These are phyloP conservation scores for Curvularia spicifera DNA, from an alignment of 2,329 filamentous ascomycete species.

Conservation along the genomic window DNA sequence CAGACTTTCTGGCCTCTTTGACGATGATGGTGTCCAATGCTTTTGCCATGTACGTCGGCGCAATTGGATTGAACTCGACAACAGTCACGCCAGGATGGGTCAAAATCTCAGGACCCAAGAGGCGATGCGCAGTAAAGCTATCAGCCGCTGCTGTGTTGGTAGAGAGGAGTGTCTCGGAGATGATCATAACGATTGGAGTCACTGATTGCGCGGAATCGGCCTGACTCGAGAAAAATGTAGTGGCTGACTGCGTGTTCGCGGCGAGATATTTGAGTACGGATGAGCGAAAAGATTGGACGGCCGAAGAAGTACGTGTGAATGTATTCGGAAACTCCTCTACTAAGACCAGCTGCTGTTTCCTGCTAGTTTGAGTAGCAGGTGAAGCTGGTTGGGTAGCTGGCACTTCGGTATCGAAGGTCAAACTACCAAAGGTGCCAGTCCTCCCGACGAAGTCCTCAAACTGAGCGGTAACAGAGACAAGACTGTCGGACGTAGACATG, in stretches of 20 bases:
- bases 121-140: slow-evolving; percentile 88
- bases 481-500: slow-evolving; percentile 65
- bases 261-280: slow-evolving; percentile 78
- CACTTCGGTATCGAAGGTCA: slow-evolving; percentile 57
- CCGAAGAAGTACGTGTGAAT: slow-evolving; percentile 53
- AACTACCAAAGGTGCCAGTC: slow-evolving; percentile 77
- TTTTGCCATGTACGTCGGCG: slow-evolving; percentile 82
- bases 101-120: slow-evolving; percentile 85
- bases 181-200: slow-evolving; percentile 79
- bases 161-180: slow-evolving; percentile 88
- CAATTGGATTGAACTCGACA: slow-evolving; percentile 93
- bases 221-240: slow-evolving; percentile 49
- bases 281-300: slow-evolving; percentile 66
- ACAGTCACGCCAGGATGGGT: slow-evolving; percentile 78
- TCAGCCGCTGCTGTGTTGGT: slow-evolving; percentile 85
- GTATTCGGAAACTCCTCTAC: slow-evolving; percentile 61
- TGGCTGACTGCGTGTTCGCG: slow-evolving; percentile 65
- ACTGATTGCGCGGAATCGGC: slow-evolving; percentile 29
- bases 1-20: slow-evolving; percentile 83
- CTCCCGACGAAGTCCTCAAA: slow-evolving; percentile 92
- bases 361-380: slow-evolving; percentile 22
- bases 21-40: slow-evolving; percentile 81
- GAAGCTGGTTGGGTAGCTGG: slow-evolving; percentile 19
- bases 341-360: slow-evolving; percentile 52
- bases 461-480: slow-evolving; percentile 74